These are phyloP conservation scores for Starmerella powellii DNA, from an alignment of 805 yeast species.

Conservation along the genomic window DNA sequence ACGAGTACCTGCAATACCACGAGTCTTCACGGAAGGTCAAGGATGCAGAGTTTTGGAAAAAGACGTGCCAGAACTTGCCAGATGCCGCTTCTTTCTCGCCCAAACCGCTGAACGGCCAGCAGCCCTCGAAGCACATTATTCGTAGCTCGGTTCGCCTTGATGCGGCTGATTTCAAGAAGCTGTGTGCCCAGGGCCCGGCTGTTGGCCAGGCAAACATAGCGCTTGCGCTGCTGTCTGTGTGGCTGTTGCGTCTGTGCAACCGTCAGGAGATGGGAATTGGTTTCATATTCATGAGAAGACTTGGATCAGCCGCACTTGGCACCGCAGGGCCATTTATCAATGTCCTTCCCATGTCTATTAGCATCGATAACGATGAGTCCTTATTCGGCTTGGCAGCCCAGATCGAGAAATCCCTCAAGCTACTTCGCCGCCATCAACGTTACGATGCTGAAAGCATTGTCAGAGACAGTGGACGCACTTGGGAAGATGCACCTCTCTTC, in stretches of 20 bases:
- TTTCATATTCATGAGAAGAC: conserved; percentile 15
- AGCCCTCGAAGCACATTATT: conserved; percentile 10
- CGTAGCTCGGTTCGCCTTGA: neutral
- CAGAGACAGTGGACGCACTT: conserved; percentile 3
- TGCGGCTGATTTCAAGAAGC: neutral
- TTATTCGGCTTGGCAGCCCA: neutral
- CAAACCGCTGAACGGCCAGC: conserved; percentile 4
- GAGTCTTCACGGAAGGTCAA: conserved; percentile 4
- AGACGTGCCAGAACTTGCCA: conserved; percentile 4
- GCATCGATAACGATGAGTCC: neutral
- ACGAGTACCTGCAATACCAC: conserved; percentile 8
- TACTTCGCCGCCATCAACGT: conserved; percentile 12
- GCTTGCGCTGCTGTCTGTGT: conserved; percentile 7
- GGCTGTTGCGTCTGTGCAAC: conserved; percentile 14
- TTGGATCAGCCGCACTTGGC: conserved; percentile 14
- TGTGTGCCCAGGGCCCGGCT: neutral
- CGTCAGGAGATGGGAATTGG: conserved; percentile 6
- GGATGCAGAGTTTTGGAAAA: conserved; percentile 12
- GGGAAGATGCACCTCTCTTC: conserved; percentile 9
- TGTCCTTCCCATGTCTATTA: conserved; percentile 12
- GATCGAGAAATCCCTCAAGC: conserved; percentile 1
- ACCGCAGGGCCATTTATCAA: conserved; percentile 16
- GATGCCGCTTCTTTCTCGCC: conserved; percentile 3
- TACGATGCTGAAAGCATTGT: conserved; percentile 13
- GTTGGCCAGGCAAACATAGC: conserved; percentile 4